phyloP scores from a whole-genome alignment of 2,329 filamentous ascomycete species.

The Lachnellula willkommii region DNA sequence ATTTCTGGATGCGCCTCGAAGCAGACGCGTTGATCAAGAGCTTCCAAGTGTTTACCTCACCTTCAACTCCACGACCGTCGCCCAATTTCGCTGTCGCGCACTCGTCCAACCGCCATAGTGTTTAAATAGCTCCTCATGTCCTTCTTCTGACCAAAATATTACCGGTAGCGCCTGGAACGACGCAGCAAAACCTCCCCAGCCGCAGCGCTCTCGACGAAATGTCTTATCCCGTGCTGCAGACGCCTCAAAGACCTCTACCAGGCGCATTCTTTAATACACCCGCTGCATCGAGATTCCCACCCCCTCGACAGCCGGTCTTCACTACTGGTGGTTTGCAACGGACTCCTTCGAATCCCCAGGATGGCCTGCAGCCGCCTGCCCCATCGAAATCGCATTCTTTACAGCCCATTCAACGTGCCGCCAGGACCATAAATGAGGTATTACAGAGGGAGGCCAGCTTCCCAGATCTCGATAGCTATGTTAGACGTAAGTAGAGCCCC shows the following conservation, averaged over 20 bases:
- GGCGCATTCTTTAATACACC: slow-evolving; percentile 74
- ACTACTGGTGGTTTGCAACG: slow-evolving; percentile 19
- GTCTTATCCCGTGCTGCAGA: slow-evolving; percentile 33
- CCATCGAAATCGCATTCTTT: slow-evolving; percentile 38
- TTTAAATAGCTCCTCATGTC: slow-evolving; percentile 19
- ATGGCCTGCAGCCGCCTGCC: slow-evolving; percentile 5
- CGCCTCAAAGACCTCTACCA: slow-evolving; percentile 67
- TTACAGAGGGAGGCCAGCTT: slow-evolving; percentile 73
- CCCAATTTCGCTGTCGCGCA: slow-evolving; percentile 5
- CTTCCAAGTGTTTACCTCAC: slow-evolving; percentile 10
- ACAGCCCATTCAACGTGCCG: slow-evolving; percentile 72
- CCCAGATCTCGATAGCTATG: slow-evolving; percentile 83
- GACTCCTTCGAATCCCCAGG: slow-evolving; percentile 6
- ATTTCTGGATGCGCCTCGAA: background rate
- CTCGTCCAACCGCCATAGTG: background rate
- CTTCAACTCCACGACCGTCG: slow-evolving; percentile 4
- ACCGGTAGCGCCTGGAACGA: slow-evolving; percentile 9
- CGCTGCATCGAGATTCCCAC: slow-evolving; percentile 48
- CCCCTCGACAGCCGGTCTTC: slow-evolving; percentile 50
- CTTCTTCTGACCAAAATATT: slow-evolving; percentile 16
- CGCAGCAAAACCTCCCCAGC: background rate
- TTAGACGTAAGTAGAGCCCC: slow-evolving; percentile 62
- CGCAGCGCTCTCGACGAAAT: slow-evolving; percentile 12
- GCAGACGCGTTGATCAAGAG: slow-evolving; percentile 1
- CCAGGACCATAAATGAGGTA: slow-evolving; percentile 74